Conservation (phyloP, 2,329 filamentous ascomycete genomes). For the Colletotrichum cordylinicola region DNA sequence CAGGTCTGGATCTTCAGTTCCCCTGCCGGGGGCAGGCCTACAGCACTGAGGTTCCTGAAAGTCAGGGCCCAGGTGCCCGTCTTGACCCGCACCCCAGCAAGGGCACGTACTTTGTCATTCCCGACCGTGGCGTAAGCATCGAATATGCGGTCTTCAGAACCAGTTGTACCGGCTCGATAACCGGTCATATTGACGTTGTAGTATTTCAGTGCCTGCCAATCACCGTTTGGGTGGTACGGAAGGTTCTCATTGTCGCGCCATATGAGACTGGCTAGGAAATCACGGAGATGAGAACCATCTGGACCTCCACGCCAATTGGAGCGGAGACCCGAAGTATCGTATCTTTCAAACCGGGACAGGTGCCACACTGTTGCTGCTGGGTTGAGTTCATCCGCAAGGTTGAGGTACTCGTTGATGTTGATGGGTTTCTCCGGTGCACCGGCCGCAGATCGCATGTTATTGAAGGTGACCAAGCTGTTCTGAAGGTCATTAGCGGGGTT, state of each 20-base stretch:
- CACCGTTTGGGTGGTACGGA: not conserved
- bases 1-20: not conserved
- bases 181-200: constrained; percentile 2
- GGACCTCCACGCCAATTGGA: constrained; percentile 2
- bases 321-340: not conserved
- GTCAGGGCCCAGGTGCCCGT: not conserved
- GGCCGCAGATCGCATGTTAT: not conserved
- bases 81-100: not conserved
- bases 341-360: not conserved
- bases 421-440: not conserved
- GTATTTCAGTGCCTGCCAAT: constrained; percentile 5
- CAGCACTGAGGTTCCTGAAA: not conserved
- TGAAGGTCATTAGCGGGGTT: not conserved
- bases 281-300: not conserved
- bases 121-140: not conserved
- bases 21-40: not conserved
- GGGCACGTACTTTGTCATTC: not conserved
- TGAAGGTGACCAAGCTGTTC: not conserved
- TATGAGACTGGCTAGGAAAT: not conserved
- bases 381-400: not conserved
- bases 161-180: not conserved
- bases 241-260: not conserved
- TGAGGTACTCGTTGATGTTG: constrained; percentile 15
- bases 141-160: not conserved
- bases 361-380: not conserved